Evolutionary conservation across 345 rosid species (phyloP).

Genomic region (Pelargonium nanum): DNA sequence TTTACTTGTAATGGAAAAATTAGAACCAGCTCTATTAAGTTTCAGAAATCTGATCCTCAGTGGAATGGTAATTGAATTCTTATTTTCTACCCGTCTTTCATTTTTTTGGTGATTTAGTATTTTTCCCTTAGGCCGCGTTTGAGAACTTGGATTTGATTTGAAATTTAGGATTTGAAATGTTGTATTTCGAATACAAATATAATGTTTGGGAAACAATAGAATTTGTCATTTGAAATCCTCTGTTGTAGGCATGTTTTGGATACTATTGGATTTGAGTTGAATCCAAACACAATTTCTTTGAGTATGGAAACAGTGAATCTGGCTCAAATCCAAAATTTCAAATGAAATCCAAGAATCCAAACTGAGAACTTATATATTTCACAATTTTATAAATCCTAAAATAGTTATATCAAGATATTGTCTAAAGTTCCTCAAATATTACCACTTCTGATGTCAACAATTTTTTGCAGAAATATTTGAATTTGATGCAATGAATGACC

Average conservation of each 20-base stretch:
- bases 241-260: no score
- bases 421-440: background rate
- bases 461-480: slow-evolving; percentile 79
- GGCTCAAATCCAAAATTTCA: no score
- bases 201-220: no score
- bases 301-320: no score
- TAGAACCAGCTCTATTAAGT: slow-evolving; percentile 90
- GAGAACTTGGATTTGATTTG: no score
- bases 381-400: background rate
- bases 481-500: slow-evolving; percentile 94
- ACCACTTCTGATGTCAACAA: background rate
- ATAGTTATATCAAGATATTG: background rate
- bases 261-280: no score
- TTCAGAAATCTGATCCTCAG: slow-evolving; percentile 72
- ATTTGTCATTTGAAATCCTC: no score
- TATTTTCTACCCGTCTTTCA: slow-evolving; percentile 4
- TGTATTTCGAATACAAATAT: no score
- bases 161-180: background rate
- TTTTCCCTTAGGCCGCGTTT: no score
- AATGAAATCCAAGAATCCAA: no score
- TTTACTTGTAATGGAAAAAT: slow-evolving; percentile 85
- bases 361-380: background rate
- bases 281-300: slow-evolving; percentile 6
- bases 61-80: slow-evolving; percentile 67
- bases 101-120: no score